Conservation (phyloP, 805 yeast genomes). For the Metschnikowia santaceciliae region DNA sequence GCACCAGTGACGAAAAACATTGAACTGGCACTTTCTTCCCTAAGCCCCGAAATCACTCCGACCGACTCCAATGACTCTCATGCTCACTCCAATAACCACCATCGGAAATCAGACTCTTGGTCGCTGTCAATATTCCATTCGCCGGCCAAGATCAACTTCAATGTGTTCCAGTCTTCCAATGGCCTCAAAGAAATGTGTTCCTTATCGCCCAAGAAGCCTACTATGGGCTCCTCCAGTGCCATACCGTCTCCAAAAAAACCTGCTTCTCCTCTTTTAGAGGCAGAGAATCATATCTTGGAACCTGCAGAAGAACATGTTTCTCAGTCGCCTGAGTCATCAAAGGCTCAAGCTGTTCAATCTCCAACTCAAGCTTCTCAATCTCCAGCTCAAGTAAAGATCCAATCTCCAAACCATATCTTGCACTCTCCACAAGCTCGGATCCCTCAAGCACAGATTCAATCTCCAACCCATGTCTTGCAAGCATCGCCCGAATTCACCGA, state of each 20-base stretch:
- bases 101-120: constrained; percentile 1
- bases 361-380: too few species aligned
- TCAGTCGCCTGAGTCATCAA: too few species aligned
- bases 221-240: not conserved
- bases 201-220: not conserved
- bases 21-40: not conserved
- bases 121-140: not conserved
- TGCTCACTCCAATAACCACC: not conserved
- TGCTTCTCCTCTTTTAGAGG: not conserved
- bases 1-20: not conserved
- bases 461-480: not conserved
- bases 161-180: not conserved
- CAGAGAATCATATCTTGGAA: not conserved
- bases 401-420: not conserved
- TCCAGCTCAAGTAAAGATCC: too few species aligned
- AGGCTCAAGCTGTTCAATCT: too few species aligned
- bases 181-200: not conserved
- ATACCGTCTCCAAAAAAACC: not conserved
- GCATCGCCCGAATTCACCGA: not conserved
- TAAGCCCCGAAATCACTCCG: not conserved
- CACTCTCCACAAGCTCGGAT: not conserved
- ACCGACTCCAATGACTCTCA: not conserved
- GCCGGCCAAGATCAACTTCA: not conserved
- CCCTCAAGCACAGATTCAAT: too few species aligned
- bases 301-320: not conserved